These are phyloP conservation scores for Canavalia ensiformis DNA, from an alignment of 306 rosid species.

Conservation along the genomic window DNA sequence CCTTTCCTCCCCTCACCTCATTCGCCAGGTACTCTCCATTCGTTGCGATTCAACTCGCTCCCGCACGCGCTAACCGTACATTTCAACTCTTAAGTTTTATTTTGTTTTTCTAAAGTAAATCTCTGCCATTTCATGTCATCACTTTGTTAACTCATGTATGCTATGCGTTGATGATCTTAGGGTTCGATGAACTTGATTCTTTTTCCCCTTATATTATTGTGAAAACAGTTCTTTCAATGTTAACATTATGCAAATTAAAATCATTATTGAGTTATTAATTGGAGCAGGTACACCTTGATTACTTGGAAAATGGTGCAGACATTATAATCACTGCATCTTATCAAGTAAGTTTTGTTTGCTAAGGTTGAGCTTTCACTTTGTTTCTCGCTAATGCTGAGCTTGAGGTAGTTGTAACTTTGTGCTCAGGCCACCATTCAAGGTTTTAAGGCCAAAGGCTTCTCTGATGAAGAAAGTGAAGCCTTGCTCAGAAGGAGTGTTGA, in stretches of 20 bases:
- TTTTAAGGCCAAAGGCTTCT: slow-evolving; percentile 60
- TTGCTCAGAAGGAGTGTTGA: slow-evolving; percentile 63
- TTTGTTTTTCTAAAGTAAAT: neutral
- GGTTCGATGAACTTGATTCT: neutral
- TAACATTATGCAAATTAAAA: neutral
- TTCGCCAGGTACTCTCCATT: slow-evolving; percentile 57
- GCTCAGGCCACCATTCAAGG: slow-evolving; percentile 71
- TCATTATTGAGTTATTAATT: slow-evolving; percentile 14
- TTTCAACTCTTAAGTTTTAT: slow-evolving; percentile 10
- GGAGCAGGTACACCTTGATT: slow-evolving; percentile 68
- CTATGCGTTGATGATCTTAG: neutral
- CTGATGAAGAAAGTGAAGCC: slow-evolving; percentile 57
- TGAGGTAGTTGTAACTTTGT: slow-evolving; percentile 31
- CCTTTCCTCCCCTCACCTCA: slow-evolving; percentile 56
- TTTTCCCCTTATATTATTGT: neutral
- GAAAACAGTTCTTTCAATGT: neutral
- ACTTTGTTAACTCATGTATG: neutral
- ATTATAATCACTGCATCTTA: slow-evolving; percentile 67
- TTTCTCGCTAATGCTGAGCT: slow-evolving; percentile 13
- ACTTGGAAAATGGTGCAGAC: slow-evolving; percentile 70
- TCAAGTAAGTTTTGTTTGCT: slow-evolving; percentile 52
- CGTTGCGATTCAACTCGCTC: neutral
- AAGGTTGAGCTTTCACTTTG: neutral
- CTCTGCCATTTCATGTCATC: slow-evolving; percentile 8
- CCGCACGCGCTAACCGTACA: neutral